phyloP scores from a whole-genome alignment of 225 moss, liverwort and hornwort genomes.

The Rhytidiadelphus loreus region DNA sequence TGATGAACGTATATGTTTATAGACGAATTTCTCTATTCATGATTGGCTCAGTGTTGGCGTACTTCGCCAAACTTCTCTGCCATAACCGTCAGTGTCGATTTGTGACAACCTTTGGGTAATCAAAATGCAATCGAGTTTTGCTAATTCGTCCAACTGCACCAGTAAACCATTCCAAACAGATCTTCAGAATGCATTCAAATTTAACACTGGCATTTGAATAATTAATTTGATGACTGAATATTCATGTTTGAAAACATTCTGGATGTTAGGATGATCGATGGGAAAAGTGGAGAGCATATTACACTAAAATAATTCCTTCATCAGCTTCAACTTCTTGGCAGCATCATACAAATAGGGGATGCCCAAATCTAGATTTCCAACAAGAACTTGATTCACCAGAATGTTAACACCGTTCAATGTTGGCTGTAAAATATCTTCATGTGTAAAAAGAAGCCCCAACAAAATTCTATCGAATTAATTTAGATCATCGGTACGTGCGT shows the following conservation, averaged over 20 bases:
- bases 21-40: constrained; percentile 29
- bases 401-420: too few relatives aligned
- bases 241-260: neutral
- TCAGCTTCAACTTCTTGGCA: constrained; percentile 37
- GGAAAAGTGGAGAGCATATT: neutral
- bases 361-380: too few relatives aligned
- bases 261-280: neutral
- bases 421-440: too few relatives aligned
- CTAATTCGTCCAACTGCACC: constrained; percentile 67
- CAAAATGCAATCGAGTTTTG: constrained; percentile 58
- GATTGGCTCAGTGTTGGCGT: constrained; percentile 50
- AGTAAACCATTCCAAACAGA: neutral
- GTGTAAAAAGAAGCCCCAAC: too few relatives aligned
- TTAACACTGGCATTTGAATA: neutral
- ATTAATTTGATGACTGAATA: neutral
- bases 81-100: constrained; percentile 45
- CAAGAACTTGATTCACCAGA: too few relatives aligned
- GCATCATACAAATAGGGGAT: constrained; percentile 72
- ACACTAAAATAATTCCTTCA: constrained; percentile 38
- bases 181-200: neutral
- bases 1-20: constrained; percentile 33
- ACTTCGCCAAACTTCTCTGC: constrained; percentile 28
- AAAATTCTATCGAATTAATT: too few relatives aligned
- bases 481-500: too few relatives aligned
- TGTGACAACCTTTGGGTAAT: constrained; percentile 75